These are phyloP conservation scores for Hypoxylon sp. DNA, from an alignment of 2,329 filamentous ascomycete species.

Conservation along the genomic window DNA sequence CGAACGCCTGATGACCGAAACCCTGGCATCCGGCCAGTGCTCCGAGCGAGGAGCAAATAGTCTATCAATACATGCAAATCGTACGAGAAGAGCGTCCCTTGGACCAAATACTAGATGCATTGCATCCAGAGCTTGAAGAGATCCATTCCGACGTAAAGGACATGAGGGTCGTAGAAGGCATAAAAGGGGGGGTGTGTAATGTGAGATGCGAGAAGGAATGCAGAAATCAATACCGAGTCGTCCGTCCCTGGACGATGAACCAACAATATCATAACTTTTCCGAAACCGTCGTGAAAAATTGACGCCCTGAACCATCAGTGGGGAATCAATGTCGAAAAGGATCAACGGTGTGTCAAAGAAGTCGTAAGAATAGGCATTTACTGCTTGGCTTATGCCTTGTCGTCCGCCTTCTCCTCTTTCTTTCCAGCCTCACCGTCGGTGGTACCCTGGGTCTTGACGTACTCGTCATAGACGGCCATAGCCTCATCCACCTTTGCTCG, in stretches of 20 bases:
- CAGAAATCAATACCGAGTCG: slow-evolving; percentile 51
- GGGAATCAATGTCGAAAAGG: slow-evolving; percentile 35
- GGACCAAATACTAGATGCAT: slow-evolving; percentile 42
- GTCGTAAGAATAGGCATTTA: slow-evolving; percentile 18
- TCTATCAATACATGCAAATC: slow-evolving; percentile 56
- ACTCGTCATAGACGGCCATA: slow-evolving; percentile 97
- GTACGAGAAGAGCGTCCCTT: slow-evolving; percentile 45
- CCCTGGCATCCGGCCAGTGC: slow-evolving; percentile 51
- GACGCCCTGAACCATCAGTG: slow-evolving; percentile 37
- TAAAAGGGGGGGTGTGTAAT: slow-evolving; percentile 31
- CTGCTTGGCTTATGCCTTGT: slow-evolving; percentile 63
- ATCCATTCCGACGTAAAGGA: slow-evolving; percentile 47
- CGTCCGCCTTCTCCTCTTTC: slow-evolving; percentile 68
- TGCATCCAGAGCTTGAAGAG: slow-evolving; percentile 35
- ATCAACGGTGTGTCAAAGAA: slow-evolving; percentile 30
- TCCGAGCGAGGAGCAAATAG: slow-evolving; percentile 51
- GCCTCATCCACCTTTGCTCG: slow-evolving; percentile 98
- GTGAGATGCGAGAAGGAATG: slow-evolving; percentile 50
- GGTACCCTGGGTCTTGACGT: slow-evolving; percentile 85
- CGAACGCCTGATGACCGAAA: slow-evolving; percentile 55
- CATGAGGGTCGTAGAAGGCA: slow-evolving; percentile 44
- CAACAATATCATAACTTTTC: slow-evolving; percentile 55
- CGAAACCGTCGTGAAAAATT: slow-evolving; percentile 50
- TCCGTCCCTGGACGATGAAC: slow-evolving; percentile 41
- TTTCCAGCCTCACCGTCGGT: slow-evolving; percentile 57